Conservation (phyloP, 805 yeast species). For the Kluyveromyces nonfermentans region DNA sequence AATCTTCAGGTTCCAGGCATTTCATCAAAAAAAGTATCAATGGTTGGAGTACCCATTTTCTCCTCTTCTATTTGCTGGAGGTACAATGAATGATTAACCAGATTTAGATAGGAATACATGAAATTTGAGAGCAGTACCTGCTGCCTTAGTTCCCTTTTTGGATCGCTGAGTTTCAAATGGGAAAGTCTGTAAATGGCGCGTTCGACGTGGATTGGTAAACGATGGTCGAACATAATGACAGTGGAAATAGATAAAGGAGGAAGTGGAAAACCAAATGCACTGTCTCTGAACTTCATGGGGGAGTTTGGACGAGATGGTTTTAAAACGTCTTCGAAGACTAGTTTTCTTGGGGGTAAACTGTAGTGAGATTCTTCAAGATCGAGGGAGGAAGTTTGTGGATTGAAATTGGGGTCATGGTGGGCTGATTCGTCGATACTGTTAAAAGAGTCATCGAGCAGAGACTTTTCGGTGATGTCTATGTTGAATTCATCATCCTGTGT, state of each 20-base stretch:
- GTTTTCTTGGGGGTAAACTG: conserved; percentile 24
- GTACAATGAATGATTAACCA: conserved; percentile 85
- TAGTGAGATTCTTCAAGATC: neutral
- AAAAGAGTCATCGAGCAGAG: conserved; percentile 1
- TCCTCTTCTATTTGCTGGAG: conserved; percentile 50
- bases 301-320: conserved; percentile 41
- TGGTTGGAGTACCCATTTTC: conserved; percentile 1
- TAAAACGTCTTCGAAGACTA: conserved; percentile 29
- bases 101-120: conserved; percentile 93
- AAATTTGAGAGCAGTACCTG: conserved; percentile 90
- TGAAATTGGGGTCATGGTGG: conserved; percentile 5
- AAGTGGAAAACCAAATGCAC: conserved; percentile 81
- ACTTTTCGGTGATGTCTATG: conserved; percentile 1
- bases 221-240: conserved; percentile 67
- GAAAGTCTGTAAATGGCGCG: conserved; percentile 89
- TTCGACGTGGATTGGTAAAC: conserved; percentile 93
- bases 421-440: conserved; percentile 2
- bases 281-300: conserved; percentile 55
- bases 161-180: conserved; percentile 88
- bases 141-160: conserved; percentile 81
- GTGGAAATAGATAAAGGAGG: conserved; percentile 76
- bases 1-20: neutral
- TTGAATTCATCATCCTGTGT: neutral
- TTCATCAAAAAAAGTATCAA: neutral
- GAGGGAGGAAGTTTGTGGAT: neutral